Conservation (phyloP, 2,329 filamentous ascomycete species). For the Westerdykella sp. region DNA sequence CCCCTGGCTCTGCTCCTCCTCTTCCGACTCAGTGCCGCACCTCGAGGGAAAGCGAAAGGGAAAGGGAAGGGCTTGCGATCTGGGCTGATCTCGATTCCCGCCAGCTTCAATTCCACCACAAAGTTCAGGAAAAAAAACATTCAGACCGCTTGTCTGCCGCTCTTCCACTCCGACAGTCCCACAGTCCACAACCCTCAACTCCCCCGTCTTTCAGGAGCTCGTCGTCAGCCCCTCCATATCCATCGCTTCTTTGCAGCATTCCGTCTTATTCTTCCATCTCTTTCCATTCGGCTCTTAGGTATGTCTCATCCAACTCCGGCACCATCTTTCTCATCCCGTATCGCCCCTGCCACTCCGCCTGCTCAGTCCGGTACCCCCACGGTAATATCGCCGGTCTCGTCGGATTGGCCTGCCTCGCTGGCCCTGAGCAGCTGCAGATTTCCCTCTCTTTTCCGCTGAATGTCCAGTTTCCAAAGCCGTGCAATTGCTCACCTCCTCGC, state of each 20-base stretch:
- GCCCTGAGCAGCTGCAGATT: not conserved
- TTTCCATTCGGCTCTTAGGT: slow-evolving; percentile 27
- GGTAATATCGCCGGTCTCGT: not conserved
- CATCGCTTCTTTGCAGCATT: slow-evolving; percentile 2
- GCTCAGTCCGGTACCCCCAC: not conserved
- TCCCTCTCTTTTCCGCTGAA: slow-evolving; percentile 5
- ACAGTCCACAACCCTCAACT: not conserved
- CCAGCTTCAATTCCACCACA: slow-evolving; percentile 13
- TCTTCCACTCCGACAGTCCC: slow-evolving; percentile 6
- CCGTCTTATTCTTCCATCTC: slow-evolving; percentile 5
- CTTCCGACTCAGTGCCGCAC: not conserved
- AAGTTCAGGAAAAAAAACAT: slow-evolving; percentile 29
- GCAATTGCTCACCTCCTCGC: slow-evolving; percentile 18
- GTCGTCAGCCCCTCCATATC: slow-evolving; percentile 11
- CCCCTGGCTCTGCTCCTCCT: not conserved
- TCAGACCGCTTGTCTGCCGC: slow-evolving; percentile 27
- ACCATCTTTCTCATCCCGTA: slow-evolving; percentile 3
- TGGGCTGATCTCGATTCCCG: not conserved
- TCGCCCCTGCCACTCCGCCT: slow-evolving; percentile 8
- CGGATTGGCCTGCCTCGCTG: not conserved
- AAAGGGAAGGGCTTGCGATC: too few relatives aligned
- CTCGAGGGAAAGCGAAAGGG: too few relatives aligned
- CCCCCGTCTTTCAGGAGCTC: slow-evolving; percentile 5
- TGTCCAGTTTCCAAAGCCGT: slow-evolving; percentile 1
- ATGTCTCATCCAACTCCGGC: slow-evolving; percentile 21